phyloP scores from a whole-genome alignment of 768 basidiomycete genomes.

The Mycena sanguinolenta region DNA sequence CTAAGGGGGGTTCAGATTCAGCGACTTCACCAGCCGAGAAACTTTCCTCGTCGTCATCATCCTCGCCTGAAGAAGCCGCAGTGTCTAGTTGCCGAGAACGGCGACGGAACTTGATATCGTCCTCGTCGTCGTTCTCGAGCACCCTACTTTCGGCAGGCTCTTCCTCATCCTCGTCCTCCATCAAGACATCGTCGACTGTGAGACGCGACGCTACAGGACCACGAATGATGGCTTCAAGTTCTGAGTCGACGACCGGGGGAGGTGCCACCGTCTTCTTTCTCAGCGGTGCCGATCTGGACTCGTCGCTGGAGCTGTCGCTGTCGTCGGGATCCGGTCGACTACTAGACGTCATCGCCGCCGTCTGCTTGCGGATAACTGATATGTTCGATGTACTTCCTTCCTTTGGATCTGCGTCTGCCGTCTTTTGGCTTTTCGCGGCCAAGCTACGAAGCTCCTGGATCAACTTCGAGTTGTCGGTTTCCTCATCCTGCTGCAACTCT shows the following conservation, averaged over 20 bases:
- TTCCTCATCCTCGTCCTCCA: slow-evolving; percentile 25
- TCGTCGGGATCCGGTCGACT: slow-evolving; percentile 14
- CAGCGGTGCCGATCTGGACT: slow-evolving; percentile 24
- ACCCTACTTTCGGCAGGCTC: slow-evolving; percentile 27
- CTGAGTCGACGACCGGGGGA: slow-evolving; percentile 6
- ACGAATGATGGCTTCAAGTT: slow-evolving; percentile 58
- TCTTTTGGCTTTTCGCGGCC: slow-evolving; percentile 45
- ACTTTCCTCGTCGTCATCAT: slow-evolving; percentile 56
- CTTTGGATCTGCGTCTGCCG: no score
- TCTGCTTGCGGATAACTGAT: neutral
- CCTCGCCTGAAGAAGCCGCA: slow-evolving; percentile 55
- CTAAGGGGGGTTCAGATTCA: neutral
- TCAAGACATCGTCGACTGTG: slow-evolving; percentile 43
- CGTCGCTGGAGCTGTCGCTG: slow-evolving; percentile 23
- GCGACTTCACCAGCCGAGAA: slow-evolving; percentile 49
- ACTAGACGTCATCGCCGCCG: neutral
- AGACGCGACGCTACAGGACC: slow-evolving; percentile 51
- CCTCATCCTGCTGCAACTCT: slow-evolving; percentile 53
- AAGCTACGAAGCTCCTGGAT: slow-evolving; percentile 59
- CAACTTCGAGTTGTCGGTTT: slow-evolving; percentile 42
- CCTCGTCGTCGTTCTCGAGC: slow-evolving; percentile 34
- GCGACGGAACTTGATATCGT: slow-evolving; percentile 40
- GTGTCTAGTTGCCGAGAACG: slow-evolving; percentile 42
- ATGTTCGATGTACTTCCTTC: no score
- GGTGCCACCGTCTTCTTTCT: slow-evolving; percentile 11